phyloP scores from a whole-genome alignment of 1,284 basidiomycete genomes.

The Trametes pubescens region DNA sequence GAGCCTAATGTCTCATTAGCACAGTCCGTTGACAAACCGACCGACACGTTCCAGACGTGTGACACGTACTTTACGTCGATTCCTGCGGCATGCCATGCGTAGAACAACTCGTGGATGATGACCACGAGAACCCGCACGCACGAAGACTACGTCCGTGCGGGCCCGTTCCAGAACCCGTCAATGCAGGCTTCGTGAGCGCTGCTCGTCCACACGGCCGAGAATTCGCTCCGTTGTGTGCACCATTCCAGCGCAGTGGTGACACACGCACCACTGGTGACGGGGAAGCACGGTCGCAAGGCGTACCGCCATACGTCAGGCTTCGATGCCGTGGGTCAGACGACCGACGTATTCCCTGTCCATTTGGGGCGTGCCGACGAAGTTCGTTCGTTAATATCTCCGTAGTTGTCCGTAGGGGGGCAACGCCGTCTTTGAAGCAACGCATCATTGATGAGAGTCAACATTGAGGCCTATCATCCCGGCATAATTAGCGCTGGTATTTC shows the following conservation, averaged over 20 bases:
- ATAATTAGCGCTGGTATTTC: conserved; percentile 6
- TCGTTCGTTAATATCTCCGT: conserved; percentile 8
- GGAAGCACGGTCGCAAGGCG: conserved; percentile 15
- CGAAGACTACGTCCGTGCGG: neutral
- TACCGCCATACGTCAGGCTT: conserved; percentile 12
- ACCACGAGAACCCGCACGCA: neutral
- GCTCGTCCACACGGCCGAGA: conserved; percentile 10
- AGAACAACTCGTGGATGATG: neutral
- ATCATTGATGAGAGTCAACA: conserved; percentile 28
- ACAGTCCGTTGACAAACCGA: neutral
- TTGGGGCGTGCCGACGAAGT: neutral
- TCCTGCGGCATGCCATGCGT: neutral
- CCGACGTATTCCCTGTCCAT: neutral
- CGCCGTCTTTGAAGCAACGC: conserved; percentile 19
- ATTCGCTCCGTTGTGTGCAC: conserved; percentile 15
- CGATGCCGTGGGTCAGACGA: conserved; percentile 3
- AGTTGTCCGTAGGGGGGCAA: conserved; percentile 16
- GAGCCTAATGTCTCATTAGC: neutral
- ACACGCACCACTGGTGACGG: neutral
- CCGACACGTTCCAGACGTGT: neutral
- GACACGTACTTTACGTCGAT: neutral
- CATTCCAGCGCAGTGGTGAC: conserved; percentile 1
- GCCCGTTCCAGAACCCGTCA: neutral
- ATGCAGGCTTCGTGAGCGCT: neutral
- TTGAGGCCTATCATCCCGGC: conserved; percentile 20